Base-by-base conservation (phyloP, 192 early-diverging fungal species). In the Umbelopsis sp. region DNA sequence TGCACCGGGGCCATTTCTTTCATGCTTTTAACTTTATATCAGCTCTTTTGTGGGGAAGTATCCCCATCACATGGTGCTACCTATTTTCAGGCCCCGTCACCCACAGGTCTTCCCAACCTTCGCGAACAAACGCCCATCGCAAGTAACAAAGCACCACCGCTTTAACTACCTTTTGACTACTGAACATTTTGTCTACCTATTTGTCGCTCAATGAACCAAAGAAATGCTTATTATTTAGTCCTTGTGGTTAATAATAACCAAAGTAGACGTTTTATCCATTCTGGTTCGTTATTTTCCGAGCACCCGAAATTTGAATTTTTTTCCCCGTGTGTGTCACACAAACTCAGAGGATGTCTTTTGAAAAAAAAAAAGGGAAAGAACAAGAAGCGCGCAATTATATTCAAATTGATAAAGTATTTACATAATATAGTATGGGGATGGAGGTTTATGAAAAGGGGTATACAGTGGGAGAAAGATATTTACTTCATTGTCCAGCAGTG, bases 31-130 rank as follows among this genome's bases (percentile, higher is more conserved):
- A 6, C 38, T 41, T 41, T 41, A 41, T 41, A 41, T 41, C 38
- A 41, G 56, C 26, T 62, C 25, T 29, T 62, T 62, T 62, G 56
- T 62, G 56, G 56, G 56, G 56, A 62, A 62, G 56, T 14, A 41
- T 41, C 17, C 29, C 26, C 56, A 62, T 62, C 56, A 62, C 56
- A 62, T 62, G 56, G 56, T 26, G 56, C 26, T 34, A 34, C 31
- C 20, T 14, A 62, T 34, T 62, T 54, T 34, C 17, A 31, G 31
- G 56, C 17, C 38, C 38, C 56, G 31, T 22, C 26, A 12, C 34
- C 31, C 29, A 32, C 29, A 20, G 14, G 26, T 34, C 38, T 62
- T 6, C 14, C 16, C 8, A 49, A 49, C 47, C 4, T 41, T 41
- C 38, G 38, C 12, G 38, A 11, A 41, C 38, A 41, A 11, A 41